Conservation (phyloP, 176 grass and related monocot species). For the Aechmea fasciata region DNA sequence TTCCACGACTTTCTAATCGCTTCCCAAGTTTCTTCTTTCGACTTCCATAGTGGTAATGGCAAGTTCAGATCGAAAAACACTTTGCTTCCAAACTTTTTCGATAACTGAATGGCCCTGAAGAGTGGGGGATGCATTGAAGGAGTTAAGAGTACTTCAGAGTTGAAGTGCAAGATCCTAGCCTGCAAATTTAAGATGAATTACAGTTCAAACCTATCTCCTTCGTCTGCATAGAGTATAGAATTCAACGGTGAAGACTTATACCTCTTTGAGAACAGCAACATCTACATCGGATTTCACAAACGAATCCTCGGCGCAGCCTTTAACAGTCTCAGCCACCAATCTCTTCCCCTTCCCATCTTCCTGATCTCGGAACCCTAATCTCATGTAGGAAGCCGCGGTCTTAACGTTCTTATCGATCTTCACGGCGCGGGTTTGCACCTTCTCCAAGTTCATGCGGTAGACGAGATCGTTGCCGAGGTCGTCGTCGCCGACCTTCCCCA, state of each 20-base stretch:
- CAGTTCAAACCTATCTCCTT: background rate
- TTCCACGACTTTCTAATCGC: slow-evolving; percentile 58
- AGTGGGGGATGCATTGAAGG: slow-evolving; percentile 52
- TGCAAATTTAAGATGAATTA: slow-evolving; percentile 34
- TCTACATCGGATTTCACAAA: slow-evolving; percentile 53
- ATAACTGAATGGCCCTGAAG: slow-evolving; percentile 66
- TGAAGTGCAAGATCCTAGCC: slow-evolving; percentile 88
- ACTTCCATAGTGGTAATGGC: slow-evolving; percentile 70
- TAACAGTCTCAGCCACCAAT: slow-evolving; percentile 65
- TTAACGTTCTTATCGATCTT: slow-evolving; percentile 30
- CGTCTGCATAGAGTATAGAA: background rate
- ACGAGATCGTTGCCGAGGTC: slow-evolving; percentile 70
- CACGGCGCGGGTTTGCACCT: slow-evolving; percentile 64
- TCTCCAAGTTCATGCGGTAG: slow-evolving; percentile 63
- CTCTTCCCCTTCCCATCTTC: slow-evolving; percentile 35
- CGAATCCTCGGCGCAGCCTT: slow-evolving; percentile 55
- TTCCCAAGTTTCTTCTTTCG: slow-evolving; percentile 62
- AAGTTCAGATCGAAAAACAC: slow-evolving; percentile 89
- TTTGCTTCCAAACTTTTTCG: slow-evolving; percentile 58
- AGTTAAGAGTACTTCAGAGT: slow-evolving; percentile 56
- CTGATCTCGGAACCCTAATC: slow-evolving; percentile 35
- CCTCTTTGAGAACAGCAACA: slow-evolving; percentile 71
- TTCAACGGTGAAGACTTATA: slow-evolving; percentile 19
- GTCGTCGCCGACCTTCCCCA: slow-evolving; percentile 84
- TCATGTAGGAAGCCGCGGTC: slow-evolving; percentile 69